A percentile compares a stretch with the other conserved stretches of the same genome.
Evolutionary conservation across 192 early-diverging fungal species (phyloP).

Genomic region (Podila epigama): DNA sequence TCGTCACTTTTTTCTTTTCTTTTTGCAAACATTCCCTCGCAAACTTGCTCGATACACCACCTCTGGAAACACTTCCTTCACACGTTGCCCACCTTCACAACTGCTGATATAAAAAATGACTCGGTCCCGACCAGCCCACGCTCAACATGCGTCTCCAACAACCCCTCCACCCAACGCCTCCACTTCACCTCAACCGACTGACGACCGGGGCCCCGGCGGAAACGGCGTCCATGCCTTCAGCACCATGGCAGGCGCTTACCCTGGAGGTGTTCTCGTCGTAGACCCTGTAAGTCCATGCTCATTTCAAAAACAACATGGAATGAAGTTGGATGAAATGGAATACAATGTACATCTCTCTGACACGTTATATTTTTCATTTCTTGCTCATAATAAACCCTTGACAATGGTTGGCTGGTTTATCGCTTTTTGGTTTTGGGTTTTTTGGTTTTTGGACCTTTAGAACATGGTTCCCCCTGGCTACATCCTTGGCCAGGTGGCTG

Average conservation of each 20-base stretch:
- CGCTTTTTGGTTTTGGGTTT: background rate
- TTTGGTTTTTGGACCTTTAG: slow-evolving; percentile 2
- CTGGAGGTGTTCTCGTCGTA: slow-evolving; percentile 35
- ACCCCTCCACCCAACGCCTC: background rate
- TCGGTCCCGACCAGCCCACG: background rate
- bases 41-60: background rate
- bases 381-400: background rate
- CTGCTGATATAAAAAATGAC: background rate
- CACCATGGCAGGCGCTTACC: slow-evolving; percentile 31
- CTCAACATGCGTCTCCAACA: background rate
- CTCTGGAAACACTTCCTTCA: background rate
- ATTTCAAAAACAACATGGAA: too few species aligned
- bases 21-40: background rate
- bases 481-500: slow-evolving; percentile 31
- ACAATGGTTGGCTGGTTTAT: background rate
- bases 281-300: slow-evolving; percentile 37
- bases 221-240: slow-evolving; percentile 18
- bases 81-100: background rate
- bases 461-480: slow-evolving; percentile 42
- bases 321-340: background rate
- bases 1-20: background rate
- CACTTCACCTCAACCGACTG: slow-evolving; percentile 17
- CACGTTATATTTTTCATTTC: background rate
- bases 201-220: background rate
- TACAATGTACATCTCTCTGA: too few species aligned